phyloP scores from a whole-genome alignment of 495 filamentous ascomycete genomes.

The Aspergillus egyptiacus region DNA sequence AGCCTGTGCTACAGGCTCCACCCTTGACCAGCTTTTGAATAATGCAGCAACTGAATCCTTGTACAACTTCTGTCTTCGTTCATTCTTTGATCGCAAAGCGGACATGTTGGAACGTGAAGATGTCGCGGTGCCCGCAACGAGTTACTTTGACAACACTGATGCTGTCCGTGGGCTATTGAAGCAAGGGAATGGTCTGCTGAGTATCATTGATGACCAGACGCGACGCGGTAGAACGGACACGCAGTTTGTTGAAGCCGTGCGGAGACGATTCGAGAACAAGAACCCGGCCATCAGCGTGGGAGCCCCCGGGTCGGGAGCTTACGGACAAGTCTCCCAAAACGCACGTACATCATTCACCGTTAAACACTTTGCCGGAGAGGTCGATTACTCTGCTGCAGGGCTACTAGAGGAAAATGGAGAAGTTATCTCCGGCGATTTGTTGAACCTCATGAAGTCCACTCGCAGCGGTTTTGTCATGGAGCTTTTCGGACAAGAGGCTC shows the following conservation, averaged over 20 bases:
- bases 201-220: slow-evolving; percentile 93
- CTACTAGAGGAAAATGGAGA: slow-evolving; percentile 93
- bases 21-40: slow-evolving; percentile 86
- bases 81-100: slow-evolving; percentile 89
- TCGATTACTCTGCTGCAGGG: slow-evolving; percentile 85
- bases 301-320: slow-evolving; percentile 59
- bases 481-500: slow-evolving; percentile 86
- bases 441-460: slow-evolving; percentile 87
- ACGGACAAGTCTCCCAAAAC: slow-evolving; percentile 76
- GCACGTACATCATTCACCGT: slow-evolving; percentile 75
- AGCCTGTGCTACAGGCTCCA: slow-evolving; percentile 70
- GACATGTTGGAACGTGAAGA: slow-evolving; percentile 91
- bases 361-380: slow-evolving; percentile 91
- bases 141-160: slow-evolving; percentile 96
- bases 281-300: slow-evolving; percentile 82
- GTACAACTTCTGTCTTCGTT: slow-evolving; percentile 89
- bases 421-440: slow-evolving; percentile 87
- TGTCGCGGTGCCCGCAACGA: slow-evolving; percentile 78
- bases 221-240: slow-evolving; percentile 78
- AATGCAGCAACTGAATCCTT: slow-evolving; percentile 88
- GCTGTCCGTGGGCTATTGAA: slow-evolving; percentile 87
- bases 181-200: slow-evolving; percentile 82
- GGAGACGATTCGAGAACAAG: slow-evolving; percentile 88
- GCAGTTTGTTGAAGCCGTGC: slow-evolving; percentile 83
- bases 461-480: slow-evolving; percentile 82